Base-by-base conservation (phyloP, 331 rosid genomes). In the Pyracantha coccinea region DNA sequence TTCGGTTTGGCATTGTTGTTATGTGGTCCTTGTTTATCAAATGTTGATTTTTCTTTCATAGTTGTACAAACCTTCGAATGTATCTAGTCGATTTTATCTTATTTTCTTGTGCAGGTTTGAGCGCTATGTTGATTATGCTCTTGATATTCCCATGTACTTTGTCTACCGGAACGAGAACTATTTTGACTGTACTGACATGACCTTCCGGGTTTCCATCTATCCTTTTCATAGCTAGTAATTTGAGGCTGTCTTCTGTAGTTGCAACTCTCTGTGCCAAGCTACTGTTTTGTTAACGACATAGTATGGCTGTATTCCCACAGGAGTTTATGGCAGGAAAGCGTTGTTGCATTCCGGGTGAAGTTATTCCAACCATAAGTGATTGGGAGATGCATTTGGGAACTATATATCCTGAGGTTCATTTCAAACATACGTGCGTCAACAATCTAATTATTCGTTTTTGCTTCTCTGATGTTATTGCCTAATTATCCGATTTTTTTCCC, bases 141-240 rank as follows among this genome's bases (percentile, higher is more conserved):
- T 92, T 50, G 93, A 92, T 80, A 97, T 95, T 75, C 99, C 99
- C 55, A 95, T 92, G 99, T 92, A 95, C 80, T 95, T 90, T 81
- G 92, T 78, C 67, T 95, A 95, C 70, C 90, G 92, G 86, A 77
- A 95, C 63, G 79, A 91, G 60, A 89, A 81, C 83, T 92, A 90
- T 77, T 72, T 95, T 52, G 82, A 95, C 87, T 95, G 97, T 77
- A 87, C 96, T 81, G 99, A 97, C 81, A 88, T 84, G 92, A 90
- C 92, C 82, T 95, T 95, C 83, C 88, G 97, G 97, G 99, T 95
- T 81, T 73, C 60, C 68, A 87, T 88, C 86, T 91, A 83, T 84
- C 90, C 86, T 80, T 84, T 57, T 54, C 15, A 11, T 41, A 41
- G 47, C 47, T 32, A 57, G 58, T 81, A 71, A 73, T 81, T 70